Conservation (phyloP, 306 rosid genomes). For the Morella rubra region DNA sequence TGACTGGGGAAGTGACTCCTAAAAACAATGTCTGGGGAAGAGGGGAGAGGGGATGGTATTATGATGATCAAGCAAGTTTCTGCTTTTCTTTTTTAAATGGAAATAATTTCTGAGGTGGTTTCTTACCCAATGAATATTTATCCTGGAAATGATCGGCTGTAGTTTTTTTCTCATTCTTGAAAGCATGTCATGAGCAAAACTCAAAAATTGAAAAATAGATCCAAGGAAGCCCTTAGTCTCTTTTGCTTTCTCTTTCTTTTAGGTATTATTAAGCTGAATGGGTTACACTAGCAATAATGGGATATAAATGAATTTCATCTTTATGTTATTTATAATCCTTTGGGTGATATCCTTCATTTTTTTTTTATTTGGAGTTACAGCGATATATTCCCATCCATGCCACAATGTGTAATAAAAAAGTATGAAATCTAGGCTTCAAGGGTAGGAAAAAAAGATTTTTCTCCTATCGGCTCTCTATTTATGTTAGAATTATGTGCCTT, state of each 20-base stretch:
- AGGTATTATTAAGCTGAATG: neutral
- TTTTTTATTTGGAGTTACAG: neutral
- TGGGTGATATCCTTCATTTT: neutral
- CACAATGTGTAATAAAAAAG: no score
- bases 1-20: no score
- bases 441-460: no score
- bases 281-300: neutral
- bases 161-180: no score
- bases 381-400: no score
- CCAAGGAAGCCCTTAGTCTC: neutral
- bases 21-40: neutral
- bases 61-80: neutral
- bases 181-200: no score
- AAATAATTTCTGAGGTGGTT: no score
- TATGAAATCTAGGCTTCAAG: no score
- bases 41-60: neutral
- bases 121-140: no score
- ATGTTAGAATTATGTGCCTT: neutral
- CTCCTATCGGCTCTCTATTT: neutral
- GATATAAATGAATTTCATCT: neutral
- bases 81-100: no score
- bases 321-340: neutral
- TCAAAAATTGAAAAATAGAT: no score
- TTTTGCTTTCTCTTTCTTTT: neutral
- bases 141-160: no score